Base-by-base conservation (phyloP, 441 rosid genomes). In the Syzygium malaccense region DNA sequence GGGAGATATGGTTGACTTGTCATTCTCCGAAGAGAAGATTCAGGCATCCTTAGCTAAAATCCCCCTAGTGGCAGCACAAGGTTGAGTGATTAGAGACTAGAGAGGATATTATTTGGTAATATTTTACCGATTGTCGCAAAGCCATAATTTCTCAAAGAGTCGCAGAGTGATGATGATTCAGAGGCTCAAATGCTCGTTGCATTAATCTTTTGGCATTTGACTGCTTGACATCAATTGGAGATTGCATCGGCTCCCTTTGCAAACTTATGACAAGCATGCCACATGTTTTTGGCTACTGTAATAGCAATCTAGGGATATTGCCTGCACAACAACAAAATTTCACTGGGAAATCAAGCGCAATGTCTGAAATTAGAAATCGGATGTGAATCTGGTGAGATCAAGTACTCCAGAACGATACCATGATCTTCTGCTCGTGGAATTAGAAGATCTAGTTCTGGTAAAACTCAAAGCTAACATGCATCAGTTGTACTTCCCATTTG, bases 1-100 rank as follows among this genome's bases (percentile, higher is more conserved):
- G 89, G 99, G 99, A 53, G 92, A 93, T 8, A 83, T 97, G 96
- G 91, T 95, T 60, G 99, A 96, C 89, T 93, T 97, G 92, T 92
- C 96, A 25, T 97, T 96, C 89, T 92, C 91, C 6, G 96, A 94
- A 87, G 95, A 95, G 87, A 97, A 92, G 90, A 92, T 94, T 64
- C 88, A 88, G 90, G 96, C 91, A 86, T 94, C 99, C n/a, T 75
- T 97, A 86, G 93, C 95, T 88, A 96, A 93, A 88, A 92, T 97
- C 88, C 98, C 99, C 87, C 91, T 14, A 55, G 91, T 95, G 78
- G 88, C 85, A 86, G 71, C 64, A 3, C 66, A 66, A 84, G 7
- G 0, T 20, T 71, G 80, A 71, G 28, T 75, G 51, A 41, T 75
- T 75, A 12, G 83, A 41, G n/a, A 75, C n/a, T 23, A 41, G 51